Evolutionary conservation across 352 stramenopile genomes (phyloP).

Genomic region (Globisporangium nagaii): DNA sequence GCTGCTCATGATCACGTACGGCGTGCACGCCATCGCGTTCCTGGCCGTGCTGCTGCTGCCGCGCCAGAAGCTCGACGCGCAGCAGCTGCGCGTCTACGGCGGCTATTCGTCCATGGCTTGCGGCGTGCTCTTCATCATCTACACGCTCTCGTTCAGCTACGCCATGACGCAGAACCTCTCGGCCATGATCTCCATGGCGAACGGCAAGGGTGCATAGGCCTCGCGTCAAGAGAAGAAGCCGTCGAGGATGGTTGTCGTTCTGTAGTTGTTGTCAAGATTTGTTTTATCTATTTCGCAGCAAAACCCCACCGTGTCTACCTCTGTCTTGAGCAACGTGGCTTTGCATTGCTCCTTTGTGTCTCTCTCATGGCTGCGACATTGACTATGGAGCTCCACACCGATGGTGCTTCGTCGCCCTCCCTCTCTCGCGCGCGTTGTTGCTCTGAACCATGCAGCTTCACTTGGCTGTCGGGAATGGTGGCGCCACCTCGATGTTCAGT

Average conservation of each 20-base stretch:
- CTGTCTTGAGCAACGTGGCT: no score
- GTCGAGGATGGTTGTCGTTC: no score
- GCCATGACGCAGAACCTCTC: constrained; percentile 17
- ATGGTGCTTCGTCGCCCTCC: no score
- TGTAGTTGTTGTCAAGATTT: not conserved
- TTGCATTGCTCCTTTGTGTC: no score
- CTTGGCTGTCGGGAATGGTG: constrained; percentile 9
- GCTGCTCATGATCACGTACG: constrained; percentile 48
- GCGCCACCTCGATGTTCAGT: constrained; percentile 40
- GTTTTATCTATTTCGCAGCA: not conserved
- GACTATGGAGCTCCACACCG: no score
- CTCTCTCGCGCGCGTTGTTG: no score
- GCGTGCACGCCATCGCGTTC: constrained; percentile 45
- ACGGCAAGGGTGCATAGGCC: constrained; percentile 4
- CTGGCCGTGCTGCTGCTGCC: constrained; percentile 36
- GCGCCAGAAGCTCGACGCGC: constrained; percentile 38
- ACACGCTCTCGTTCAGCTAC: constrained; percentile 57
- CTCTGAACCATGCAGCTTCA: no score
- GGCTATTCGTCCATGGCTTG: constrained; percentile 46
- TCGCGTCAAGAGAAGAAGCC: not conserved
- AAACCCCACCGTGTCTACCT: not conserved
- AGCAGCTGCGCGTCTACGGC: constrained; percentile 40
- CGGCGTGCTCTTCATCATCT: constrained; percentile 48
- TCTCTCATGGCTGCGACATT: no score
- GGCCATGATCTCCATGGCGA: constrained; percentile 13